These are phyloP conservation scores for Lophiotrema nucula DNA, from an alignment of 495 filamentous ascomycete genomes.

Conservation along the genomic window DNA sequence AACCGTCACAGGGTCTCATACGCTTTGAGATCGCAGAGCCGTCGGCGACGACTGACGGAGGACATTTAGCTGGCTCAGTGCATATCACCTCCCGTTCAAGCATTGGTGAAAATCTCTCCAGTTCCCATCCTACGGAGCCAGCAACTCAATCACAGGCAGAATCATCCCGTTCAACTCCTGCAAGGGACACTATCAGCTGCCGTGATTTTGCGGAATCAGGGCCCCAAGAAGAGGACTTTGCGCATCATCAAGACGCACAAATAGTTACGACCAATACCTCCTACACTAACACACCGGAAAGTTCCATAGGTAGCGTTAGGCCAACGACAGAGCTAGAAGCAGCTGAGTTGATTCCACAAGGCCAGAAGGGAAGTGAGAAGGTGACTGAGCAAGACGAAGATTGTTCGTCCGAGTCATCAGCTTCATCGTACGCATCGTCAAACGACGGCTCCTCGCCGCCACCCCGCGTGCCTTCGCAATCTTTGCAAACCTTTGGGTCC, in stretches of 20 bases:
- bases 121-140: neutral
- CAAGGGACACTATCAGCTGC: too few species aligned
- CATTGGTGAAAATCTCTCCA: too few species aligned
- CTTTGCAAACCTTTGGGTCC: neutral
- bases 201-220: too few species aligned
- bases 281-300: constrained; percentile 1
- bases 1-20: too few species aligned
- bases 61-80: too few species aligned
- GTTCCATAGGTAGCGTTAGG: neutral
- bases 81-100: too few species aligned
- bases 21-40: too few species aligned
- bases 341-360: neutral
- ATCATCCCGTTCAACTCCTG: neutral
- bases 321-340: constrained; percentile 1
- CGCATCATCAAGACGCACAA: constrained; percentile 25
- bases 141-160: neutral
- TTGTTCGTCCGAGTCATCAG: constrained; percentile 14
- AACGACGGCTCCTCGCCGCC: neutral
- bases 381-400: neutral
- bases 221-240: neutral
- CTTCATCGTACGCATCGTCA: neutral
- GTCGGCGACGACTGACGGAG: too few species aligned
- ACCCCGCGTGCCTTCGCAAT: constrained; percentile 4
- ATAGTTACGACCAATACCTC: constrained; percentile 1
- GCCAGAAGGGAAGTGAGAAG: neutral